Evolutionary conservation across 2,329 filamentous ascomycete species (phyloP), one percentile per base, ranked within the genome.

Genomic region (Akanthomyces lecanii): DNA sequence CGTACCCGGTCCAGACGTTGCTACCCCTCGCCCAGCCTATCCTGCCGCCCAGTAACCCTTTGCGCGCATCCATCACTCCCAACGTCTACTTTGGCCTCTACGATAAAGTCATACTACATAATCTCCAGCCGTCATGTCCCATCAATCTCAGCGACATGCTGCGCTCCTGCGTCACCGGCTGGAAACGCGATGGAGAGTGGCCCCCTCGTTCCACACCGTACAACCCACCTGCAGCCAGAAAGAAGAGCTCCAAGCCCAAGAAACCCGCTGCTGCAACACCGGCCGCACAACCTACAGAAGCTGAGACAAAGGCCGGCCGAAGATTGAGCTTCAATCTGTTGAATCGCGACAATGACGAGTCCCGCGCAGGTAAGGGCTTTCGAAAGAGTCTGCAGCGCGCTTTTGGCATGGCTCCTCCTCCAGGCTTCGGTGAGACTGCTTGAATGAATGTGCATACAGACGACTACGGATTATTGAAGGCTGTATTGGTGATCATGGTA

Each of bases 151-250:
- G 83, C 36, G 91, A 96, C 69, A 88, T 97, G 78, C 86, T 91
- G 25, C 84, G 86, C 11, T 86, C 91, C 14, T 90, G 94, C 67
- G 92, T 98, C 0, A 83, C 89, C 33, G 94, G 94, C 50, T 97
- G 94, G 94, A 96, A 96, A 75, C 84, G 91, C 47, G 91, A 95
- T 69, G 93, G 92, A 18, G 91, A 97, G 74, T 98, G 94, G 94
- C 93, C 94, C 5, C 91, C 21, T 70, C 82, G 53, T 68, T 79
- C 52, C 79, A 84, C 70, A 73, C 81, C 66, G 77, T 62, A 76
- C 68, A 61, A 75, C 70, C 65, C 74, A 67, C 42, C 67, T 12
- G 70, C 77, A 4, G 75, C 73, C 3, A 70, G 74, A 12, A 75
- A 76, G 45, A 79, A 76, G 67, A 80, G 74, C 72, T 21, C 47